phyloP scores from a whole-genome alignment of 768 basidiomycete genomes.

The Lyophyllum shimeji region DNA sequence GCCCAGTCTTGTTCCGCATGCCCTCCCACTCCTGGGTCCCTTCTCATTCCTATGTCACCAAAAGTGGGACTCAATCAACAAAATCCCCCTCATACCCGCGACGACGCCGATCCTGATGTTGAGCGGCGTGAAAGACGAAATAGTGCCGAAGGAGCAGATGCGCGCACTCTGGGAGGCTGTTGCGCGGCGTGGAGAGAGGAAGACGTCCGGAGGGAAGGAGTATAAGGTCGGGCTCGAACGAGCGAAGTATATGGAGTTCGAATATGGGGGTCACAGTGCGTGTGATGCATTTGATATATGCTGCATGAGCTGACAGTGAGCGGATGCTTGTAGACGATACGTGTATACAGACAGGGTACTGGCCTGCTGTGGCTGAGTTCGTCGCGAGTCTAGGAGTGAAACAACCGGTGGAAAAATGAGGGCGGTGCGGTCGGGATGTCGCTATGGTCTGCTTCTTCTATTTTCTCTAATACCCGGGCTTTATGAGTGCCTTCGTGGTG shows the following conservation, averaged over 20 bases:
- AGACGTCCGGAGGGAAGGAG: constrained; percentile 33
- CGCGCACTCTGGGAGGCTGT: constrained; percentile 66
- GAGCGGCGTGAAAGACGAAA: constrained; percentile 68
- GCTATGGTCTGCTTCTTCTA: neutral
- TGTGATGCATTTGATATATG: constrained; percentile 7
- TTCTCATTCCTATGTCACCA: constrained; percentile 16
- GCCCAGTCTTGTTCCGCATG: constrained; percentile 76
- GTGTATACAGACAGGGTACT: constrained; percentile 54
- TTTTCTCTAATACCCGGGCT: neutral
- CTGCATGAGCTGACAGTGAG: constrained; percentile 7
- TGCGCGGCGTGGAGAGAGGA: constrained; percentile 50
- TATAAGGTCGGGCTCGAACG: constrained; percentile 51
- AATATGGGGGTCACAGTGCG: constrained; percentile 55
- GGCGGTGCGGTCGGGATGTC: neutral
- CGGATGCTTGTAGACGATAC: constrained; percentile 44
- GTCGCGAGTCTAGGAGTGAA: constrained; percentile 77
- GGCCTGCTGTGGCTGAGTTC: constrained; percentile 51
- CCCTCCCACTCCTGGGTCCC: constrained; percentile 50
- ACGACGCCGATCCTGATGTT: constrained; percentile 80
- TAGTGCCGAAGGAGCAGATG: constrained; percentile 81
- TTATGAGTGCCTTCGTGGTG: neutral
- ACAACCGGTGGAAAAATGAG: constrained; percentile 52
- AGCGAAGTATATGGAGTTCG: constrained; percentile 57
- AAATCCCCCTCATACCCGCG: constrained; percentile 55
- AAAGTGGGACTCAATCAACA: constrained; percentile 14